Evolutionary conservation across 2,329 filamentous ascomycete species (phyloP).

Genomic region (Sporothrix schenckii): DNA sequence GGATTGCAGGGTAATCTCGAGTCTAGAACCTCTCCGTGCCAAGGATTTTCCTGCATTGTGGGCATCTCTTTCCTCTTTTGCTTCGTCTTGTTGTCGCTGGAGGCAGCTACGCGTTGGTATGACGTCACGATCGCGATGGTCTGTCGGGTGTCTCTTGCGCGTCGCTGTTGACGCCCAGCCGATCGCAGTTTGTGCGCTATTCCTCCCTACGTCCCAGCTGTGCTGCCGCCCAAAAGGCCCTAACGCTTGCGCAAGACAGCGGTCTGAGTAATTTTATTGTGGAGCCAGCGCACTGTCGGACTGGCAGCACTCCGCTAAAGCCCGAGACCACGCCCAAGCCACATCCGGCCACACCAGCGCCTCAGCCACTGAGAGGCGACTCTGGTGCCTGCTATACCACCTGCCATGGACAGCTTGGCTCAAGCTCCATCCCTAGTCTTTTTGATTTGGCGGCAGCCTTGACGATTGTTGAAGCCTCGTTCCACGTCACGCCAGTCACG

Average conservation of each 20-base stretch:
- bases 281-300: slow-evolving; percentile 12
- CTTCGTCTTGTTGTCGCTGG: slow-evolving; percentile 1
- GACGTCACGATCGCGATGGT: slow-evolving; percentile 27
- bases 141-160: not conserved
- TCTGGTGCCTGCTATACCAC: not conserved
- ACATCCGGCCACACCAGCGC: slow-evolving; percentile 18
- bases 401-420: slow-evolving; percentile 13
- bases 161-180: slow-evolving; percentile 3
- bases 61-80: slow-evolving; percentile 2
- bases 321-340: slow-evolving; percentile 10
- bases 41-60: not conserved
- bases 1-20: slow-evolving; percentile 7
- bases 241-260: not conserved
- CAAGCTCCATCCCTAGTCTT: slow-evolving; percentile 1
- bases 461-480: not conserved
- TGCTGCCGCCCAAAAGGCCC: not conserved
- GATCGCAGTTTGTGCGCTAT: slow-evolving; percentile 6
- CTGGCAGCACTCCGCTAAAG: not conserved
- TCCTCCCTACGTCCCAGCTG: not conserved
- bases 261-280: not conserved
- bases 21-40: slow-evolving; percentile 10
- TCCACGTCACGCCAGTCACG: slow-evolving; percentile 3
- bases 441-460: too few species aligned
- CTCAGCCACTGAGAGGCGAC: slow-evolving; percentile 23
- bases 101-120: slow-evolving; percentile 26